Base-by-base conservation (phyloP, 2,329 filamentous ascomycete genomes). In the Pestalotiopsis fici region DNA sequence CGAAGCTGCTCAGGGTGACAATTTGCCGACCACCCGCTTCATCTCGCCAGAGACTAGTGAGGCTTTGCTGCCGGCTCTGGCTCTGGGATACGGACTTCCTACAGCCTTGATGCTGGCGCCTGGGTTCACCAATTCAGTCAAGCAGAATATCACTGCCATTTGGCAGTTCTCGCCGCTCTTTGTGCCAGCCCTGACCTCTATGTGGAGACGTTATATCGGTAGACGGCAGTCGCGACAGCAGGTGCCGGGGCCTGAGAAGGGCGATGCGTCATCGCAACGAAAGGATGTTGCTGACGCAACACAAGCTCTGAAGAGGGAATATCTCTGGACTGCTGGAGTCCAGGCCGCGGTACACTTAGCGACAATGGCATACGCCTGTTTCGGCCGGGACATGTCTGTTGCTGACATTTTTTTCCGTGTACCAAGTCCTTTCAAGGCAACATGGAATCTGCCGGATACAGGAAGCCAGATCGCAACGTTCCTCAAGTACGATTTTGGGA, bases 1-100 rank as follows among this genome's bases (percentile, higher is more conserved):
- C 31, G 28, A 61, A 37, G 66, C 64, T 2, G 27, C 69, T 2
- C 65, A 65, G 23, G 62, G 61, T 23, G 55, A 67, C 18, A 56
- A 47, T 1, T 43, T 47, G 12, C 66, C 68, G 0, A 68, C 66
- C 3, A 71, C 70, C 21, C 70, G 70, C 6, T 50, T 59, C 7
- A 37, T 71, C 3, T 63, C 65, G 1, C 60, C 65, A 9, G 63
- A 67, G 6, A 65, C 70, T 2, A 71, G 70, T 9, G 65, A 64
- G 12, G 65, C 70, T 2, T 59, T 75, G n/a, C 18, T 73, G 1
- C 70, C 69, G 0, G 69, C 72, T 6, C 18, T 73, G 0, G 65
- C 55, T 1, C 23, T 73, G 2, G 69, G 72, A 3, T 73, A 70
- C 28, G 50, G 70, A 35, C 13, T 74, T 3, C 71, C 72, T 67